These are phyloP conservation scores for Iberis pinnata DNA, from an alignment of 345 rosid species.

Conservation along the genomic window DNA sequence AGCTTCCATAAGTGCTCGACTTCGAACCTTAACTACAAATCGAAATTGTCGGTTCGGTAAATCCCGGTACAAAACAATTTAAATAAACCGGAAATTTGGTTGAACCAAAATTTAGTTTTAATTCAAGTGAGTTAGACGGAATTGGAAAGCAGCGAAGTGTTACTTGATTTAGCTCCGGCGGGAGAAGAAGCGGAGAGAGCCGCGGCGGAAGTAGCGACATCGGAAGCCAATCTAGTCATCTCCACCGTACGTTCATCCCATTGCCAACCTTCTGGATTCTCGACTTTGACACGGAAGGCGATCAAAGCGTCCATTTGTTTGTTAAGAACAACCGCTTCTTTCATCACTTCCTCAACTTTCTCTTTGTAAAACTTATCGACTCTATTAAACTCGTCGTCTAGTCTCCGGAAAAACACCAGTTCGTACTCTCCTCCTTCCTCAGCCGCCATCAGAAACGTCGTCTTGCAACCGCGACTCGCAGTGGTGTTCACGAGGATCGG, in stretches of 20 bases:
- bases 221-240: too few species aligned
- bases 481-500: background rate
- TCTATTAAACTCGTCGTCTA: constrained; percentile 32
- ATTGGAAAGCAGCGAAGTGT: too few species aligned
- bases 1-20: constrained; percentile 37
- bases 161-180: too few species aligned
- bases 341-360: constrained; percentile 25
- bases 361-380: constrained; percentile 19
- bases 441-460: constrained; percentile 28
- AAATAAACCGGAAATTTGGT: too few species aligned
- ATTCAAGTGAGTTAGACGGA: too few species aligned
- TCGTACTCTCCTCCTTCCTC: constrained; percentile 38
- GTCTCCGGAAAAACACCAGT: constrained; percentile 25
- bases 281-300: too few species aligned
- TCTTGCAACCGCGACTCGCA: background rate
- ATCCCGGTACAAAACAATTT: background rate
- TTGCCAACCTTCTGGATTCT: too few species aligned
- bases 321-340: constrained; percentile 16
- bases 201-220: too few species aligned
- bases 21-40: constrained; percentile 27
- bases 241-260: too few species aligned
- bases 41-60: background rate
- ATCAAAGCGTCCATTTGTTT: background rate
- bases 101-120: too few species aligned
- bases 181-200: too few species aligned